These are phyloP conservation scores for Dactylellina parvicollis DNA, from an alignment of 2,329 filamentous ascomycete genomes.

Conservation along the genomic window DNA sequence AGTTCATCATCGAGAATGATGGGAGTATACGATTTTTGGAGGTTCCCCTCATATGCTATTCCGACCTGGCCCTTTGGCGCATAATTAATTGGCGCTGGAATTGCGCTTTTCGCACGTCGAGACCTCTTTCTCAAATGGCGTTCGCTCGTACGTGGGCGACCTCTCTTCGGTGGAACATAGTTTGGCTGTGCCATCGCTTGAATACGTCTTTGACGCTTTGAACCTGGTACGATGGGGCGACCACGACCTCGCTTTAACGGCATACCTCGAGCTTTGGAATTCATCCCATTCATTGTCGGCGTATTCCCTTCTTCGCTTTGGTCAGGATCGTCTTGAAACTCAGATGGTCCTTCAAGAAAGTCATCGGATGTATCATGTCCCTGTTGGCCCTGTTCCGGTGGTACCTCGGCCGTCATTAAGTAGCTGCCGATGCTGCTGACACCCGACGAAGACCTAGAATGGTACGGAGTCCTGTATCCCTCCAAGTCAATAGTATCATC, in stretches of 20 bases:
- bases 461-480: constrained; percentile 7
- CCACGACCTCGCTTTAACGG: constrained; percentile 35
- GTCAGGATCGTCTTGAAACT: not conserved
- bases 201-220: constrained; percentile 43
- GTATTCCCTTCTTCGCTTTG: not conserved
- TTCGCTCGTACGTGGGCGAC: constrained; percentile 43
- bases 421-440: not conserved
- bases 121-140: constrained; percentile 32
- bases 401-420: not conserved
- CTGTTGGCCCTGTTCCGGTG: not conserved
- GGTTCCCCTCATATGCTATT: not conserved
- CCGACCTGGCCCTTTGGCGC: too few relatives aligned
- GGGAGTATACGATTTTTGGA: constrained; percentile 9
- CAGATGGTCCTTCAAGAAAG: not conserved
- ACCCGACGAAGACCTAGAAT: not conserved
- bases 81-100: not conserved
- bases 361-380: not conserved
- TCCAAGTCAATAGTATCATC: constrained; percentile 43
- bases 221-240: constrained; percentile 48
- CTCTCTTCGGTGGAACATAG: constrained; percentile 48
- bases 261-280: not conserved
- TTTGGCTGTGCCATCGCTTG: constrained; percentile 48
- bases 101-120: constrained; percentile 10
- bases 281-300: not conserved
- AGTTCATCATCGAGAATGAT: constrained; percentile 17